Evolutionary conservation across 345 rosid genomes (phyloP).

Genomic region (Arabis hirsuta): DNA sequence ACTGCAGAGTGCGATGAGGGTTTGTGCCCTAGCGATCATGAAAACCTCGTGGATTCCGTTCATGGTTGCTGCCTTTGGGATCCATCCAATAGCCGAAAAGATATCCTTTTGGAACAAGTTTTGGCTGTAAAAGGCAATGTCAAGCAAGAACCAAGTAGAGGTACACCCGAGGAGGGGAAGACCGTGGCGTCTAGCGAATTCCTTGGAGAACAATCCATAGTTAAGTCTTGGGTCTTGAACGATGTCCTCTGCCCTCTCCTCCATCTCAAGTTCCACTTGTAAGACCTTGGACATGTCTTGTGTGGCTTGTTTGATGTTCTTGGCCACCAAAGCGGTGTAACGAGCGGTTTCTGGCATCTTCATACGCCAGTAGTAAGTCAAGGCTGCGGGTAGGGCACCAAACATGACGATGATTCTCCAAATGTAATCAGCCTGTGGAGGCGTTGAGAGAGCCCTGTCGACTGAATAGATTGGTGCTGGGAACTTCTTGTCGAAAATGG

Average conservation of each 20-base stretch:
- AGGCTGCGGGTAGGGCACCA: constrained; percentile 66
- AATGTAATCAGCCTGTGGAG: constrained; percentile 60
- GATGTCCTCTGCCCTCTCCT: constrained; percentile 49
- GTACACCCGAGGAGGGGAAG: constrained; percentile 20
- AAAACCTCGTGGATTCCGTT: constrained; percentile 61
- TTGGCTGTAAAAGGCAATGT: constrained; percentile 67
- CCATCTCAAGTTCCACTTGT: constrained; percentile 58
- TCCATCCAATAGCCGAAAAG: constrained; percentile 68
- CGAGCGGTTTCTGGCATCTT: constrained; percentile 89
- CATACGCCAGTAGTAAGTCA: constrained; percentile 76
- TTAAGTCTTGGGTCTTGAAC: constrained; percentile 21
- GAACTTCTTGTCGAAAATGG: constrained; percentile 43
- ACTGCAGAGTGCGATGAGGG: constrained; percentile 68
- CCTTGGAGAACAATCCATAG: constrained; percentile 55
- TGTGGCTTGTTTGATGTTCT: constrained; percentile 63
- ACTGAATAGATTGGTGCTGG: constrained; percentile 48
- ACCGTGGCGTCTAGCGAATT: constrained; percentile 55
- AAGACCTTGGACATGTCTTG: constrained; percentile 76
- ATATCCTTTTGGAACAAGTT: constrained; percentile 72
- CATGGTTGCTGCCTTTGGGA: constrained; percentile 63
- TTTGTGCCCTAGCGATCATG: constrained; percentile 63
- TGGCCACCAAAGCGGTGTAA: constrained; percentile 76
- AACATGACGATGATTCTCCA: constrained; percentile 72
- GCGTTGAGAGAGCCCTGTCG: constrained; percentile 53
- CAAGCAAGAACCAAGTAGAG: constrained; percentile 46